Evolutionary conservation across 139 green algal species (phyloP).

Genomic region (Chlamydomonas schloesseri): DNA sequence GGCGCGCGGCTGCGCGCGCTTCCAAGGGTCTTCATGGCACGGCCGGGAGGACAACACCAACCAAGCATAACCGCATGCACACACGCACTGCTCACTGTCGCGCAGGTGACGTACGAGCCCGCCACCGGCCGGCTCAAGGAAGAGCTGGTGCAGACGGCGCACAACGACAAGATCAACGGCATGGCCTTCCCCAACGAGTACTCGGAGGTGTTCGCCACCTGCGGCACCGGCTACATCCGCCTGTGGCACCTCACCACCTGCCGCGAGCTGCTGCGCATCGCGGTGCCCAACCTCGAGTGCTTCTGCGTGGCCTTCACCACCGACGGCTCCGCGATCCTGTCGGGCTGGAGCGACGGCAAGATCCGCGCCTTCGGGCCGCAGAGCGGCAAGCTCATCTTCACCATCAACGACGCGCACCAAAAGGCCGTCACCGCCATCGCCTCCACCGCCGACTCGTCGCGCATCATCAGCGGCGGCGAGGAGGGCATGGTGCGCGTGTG

Average conservation of each 20-base stretch:
- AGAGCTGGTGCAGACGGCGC: conserved; percentile 83
- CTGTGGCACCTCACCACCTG: conserved; percentile 84
- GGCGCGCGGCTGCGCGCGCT: too few relatives aligned
- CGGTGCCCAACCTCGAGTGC: conserved; percentile 84
- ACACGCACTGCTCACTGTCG: too few relatives aligned
- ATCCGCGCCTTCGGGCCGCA: conserved; percentile 88
- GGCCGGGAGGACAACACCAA: too few relatives aligned
- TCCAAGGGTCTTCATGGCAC: too few relatives aligned
- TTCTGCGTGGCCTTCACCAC: conserved; percentile 80
- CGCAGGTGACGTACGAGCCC: conserved; percentile 63
- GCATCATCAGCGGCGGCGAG: conserved; percentile 80
- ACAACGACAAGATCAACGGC: conserved; percentile 76
- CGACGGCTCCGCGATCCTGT: conserved; percentile 81
- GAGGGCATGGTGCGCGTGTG: conserved; percentile 82
- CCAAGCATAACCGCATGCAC: too few relatives aligned
- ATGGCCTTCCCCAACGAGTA: conserved; percentile 80
- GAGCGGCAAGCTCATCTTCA: conserved; percentile 85
- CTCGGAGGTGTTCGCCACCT: conserved; percentile 84
- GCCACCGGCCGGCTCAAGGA: conserved; percentile 61
- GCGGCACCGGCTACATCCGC: conserved; percentile 73
- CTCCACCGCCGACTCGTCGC: conserved; percentile 62
- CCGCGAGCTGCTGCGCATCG: conserved; percentile 87
- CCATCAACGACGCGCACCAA: conserved; percentile 86
- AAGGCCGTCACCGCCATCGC: conserved; percentile 83
- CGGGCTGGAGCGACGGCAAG: conserved; percentile 85